Base-by-base conservation (phyloP, 108 stramenopile species). In the Mayamaea pseudoterrestris region DNA sequence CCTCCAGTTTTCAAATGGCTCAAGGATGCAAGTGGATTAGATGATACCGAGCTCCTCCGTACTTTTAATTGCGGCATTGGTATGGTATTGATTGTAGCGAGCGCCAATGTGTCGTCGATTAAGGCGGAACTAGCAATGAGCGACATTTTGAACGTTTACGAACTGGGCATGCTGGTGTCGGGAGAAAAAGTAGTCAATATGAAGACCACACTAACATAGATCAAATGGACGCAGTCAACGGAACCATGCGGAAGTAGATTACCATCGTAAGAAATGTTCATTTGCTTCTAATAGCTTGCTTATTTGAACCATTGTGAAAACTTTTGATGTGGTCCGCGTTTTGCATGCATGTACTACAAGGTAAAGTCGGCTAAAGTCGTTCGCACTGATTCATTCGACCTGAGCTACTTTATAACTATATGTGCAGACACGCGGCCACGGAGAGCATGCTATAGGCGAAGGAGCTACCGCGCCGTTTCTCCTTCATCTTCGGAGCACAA, bases 61-160 rank as follows among this genome's bases (percentile, higher is more conserved):
- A 96, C 97, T n/a, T 94, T 98, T 67, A 98, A 98, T 57, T 86
- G 81, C 58, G 97, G 97, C 24, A 62, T 98, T 47, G 97, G 97
- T 35, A 94, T 98, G 91, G 94, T 96, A 9, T 64, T 98, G 17
- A 90, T 98, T 32, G 80, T 95, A 14, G 65, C 72, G 24, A 52
- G 61, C 23, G 73, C 69, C 17, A 34, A 57, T 37, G 96, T 74
- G 5, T 72, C 66, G 9, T 82, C 80, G 44, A 82, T 77, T 5
- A 76, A 71, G 55, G 28, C 59, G 18, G 50, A 90, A 32, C 68
- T 97, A 41, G 39, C 57, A 31, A 61, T 58, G 26, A 65, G 64
- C 17, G 88, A 86, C n/a, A 93, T 93, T 44, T 47, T 35, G 31
- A 64, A 73, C 9, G 77, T 84, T 23, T 80, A 68, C 39, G 80